Conservation (phyloP, 2,329 filamentous ascomycete species). For the Penicillium sclerotigenum region DNA sequence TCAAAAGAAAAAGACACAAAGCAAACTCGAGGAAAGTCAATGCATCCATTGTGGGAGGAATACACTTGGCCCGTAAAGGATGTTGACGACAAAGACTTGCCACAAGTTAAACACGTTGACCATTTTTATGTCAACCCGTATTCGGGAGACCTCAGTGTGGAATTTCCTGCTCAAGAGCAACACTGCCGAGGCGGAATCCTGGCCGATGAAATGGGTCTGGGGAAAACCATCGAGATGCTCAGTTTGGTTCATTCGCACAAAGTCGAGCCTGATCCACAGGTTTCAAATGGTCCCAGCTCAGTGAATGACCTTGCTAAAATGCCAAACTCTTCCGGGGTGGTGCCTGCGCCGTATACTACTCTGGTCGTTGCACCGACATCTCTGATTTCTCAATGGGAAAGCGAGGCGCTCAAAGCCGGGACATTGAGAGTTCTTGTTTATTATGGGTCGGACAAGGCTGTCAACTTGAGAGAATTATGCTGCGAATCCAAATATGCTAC, state of each 20-base stretch:
- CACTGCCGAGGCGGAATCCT: conserved; percentile 90
- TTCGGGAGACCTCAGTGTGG: conserved; percentile 84
- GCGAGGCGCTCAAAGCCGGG: conserved; percentile 85
- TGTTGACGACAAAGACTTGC: conserved; percentile 74
- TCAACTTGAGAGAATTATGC: conserved; percentile 76
- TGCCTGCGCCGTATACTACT: conserved; percentile 80
- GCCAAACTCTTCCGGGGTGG: conserved; percentile 55
- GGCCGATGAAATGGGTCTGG: conserved; percentile 94
- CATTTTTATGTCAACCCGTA: conserved; percentile 97
- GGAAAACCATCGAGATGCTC: conserved; percentile 98
- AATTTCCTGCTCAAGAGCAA: conserved; percentile 91
- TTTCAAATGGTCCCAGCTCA: conserved; percentile 36
- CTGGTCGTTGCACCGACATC: conserved; percentile 97
- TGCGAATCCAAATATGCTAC: conserved; percentile 67
- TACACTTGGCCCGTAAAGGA: conserved; percentile 88
- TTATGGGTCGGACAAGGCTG: conserved; percentile 81
- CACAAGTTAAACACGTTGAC: conserved; percentile 60
- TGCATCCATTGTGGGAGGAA: conserved; percentile 98
- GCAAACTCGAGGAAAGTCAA: conserved; percentile 69
- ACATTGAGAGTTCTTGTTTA: conserved; percentile 84
- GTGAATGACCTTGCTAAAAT: conserved; percentile 63
- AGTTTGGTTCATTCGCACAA: conserved; percentile 84
- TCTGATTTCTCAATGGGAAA: conserved; percentile 93
- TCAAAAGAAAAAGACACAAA: conserved; percentile 81
- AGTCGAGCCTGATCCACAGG: conserved; percentile 48